Conservation (phyloP, 257 asterid genomes). For the Plantago elongata region DNA sequence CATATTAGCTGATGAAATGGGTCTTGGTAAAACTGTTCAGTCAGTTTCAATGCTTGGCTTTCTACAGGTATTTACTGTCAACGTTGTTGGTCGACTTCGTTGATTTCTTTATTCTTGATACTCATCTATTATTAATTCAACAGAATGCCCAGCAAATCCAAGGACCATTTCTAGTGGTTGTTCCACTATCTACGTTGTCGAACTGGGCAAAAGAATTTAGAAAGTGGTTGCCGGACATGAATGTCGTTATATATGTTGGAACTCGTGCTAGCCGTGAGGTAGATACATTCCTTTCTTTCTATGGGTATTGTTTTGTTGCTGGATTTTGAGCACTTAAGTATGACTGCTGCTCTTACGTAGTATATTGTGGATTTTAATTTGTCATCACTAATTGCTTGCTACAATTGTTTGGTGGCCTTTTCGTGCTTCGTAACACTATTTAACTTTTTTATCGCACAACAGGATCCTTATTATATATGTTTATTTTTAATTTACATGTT, state of each 20-base stretch:
- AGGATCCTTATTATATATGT: too few species aligned
- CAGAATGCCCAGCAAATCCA: slow-evolving; percentile 93
- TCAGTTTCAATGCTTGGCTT: slow-evolving; percentile 99
- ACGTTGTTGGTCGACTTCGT: slow-evolving; percentile 13
- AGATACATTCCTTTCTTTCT: slow-evolving; percentile 16
- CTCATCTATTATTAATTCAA: slow-evolving; percentile 22
- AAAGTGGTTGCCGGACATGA: slow-evolving; percentile 93
- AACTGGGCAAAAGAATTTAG: slow-evolving; percentile 98
- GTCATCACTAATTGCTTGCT: not conserved
- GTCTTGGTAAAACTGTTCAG: slow-evolving; percentile 98
- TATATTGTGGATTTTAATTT: not conserved
- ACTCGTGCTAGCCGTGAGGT: slow-evolving; percentile 99
- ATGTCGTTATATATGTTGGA: slow-evolving; percentile 86
- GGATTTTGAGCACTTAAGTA: slow-evolving; percentile 12
- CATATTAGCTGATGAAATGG: slow-evolving; percentile 99
- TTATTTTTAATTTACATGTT: too few species aligned
- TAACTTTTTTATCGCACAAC: too few species aligned
- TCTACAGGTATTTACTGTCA: slow-evolving; percentile 59
- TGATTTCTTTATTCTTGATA: slow-evolving; percentile 11
- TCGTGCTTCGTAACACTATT: not conserved
- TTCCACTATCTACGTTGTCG: slow-evolving; percentile 91
- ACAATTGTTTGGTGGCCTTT: not conserved
- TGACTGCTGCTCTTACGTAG: slow-evolving; percentile 3
- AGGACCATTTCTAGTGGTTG: slow-evolving; percentile 98
- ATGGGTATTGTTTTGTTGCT: slow-evolving; percentile 10